Base-by-base conservation (phyloP, 257 asterid genomes). In the Coffea canephora region DNA sequence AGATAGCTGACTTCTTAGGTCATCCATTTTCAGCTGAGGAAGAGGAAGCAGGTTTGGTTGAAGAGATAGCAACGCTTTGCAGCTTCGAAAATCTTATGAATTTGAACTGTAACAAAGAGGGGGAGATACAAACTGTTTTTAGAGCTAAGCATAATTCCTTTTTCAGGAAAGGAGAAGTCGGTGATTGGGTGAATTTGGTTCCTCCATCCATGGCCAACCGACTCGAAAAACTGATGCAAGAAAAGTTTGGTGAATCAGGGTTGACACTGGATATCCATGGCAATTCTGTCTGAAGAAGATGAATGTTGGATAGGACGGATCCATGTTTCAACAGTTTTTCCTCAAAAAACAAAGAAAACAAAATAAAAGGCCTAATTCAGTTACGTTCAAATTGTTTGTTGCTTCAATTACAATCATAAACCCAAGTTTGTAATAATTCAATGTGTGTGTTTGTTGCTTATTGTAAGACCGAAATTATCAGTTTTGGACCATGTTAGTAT, bases 131-230 rank as follows among this genome's bases (percentile, higher is more conserved):
- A 31, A 85, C 78, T 36, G 1, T n/a, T 65, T 77, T 57, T 64
- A 73, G 75, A 27, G 83, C 78, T 49, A 83, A 75, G 75, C 82
- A 70, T 80, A 74, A 77, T 2, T 78, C 62, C 70, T 89, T 81
- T 85, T 88, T 45, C 39, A 89, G 95, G 85, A 89, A 88, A 81
- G 95, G 80, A 41, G 83, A 71, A 70, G 87, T 88, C 14, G 93
- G 95, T 2, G 93, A 91, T 82, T 89, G 95, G 93, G 79, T 25
- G 10, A 89, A 89, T 43, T 18, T 80, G 84, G 68, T 91, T 8
- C 85, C 82, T 2, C 87, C 76, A 46, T 48, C 80, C 49, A 81
- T 81, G 76, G 82, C 71, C 12, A 34, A 84, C 36, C 25, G 59
- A 0, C 68, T 81, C 2, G 14, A 62, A 25, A 59, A 62, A 18